Base-by-base conservation (phyloP, 768 basidiomycete genomes). In the Leccinum rimulosum region DNA sequence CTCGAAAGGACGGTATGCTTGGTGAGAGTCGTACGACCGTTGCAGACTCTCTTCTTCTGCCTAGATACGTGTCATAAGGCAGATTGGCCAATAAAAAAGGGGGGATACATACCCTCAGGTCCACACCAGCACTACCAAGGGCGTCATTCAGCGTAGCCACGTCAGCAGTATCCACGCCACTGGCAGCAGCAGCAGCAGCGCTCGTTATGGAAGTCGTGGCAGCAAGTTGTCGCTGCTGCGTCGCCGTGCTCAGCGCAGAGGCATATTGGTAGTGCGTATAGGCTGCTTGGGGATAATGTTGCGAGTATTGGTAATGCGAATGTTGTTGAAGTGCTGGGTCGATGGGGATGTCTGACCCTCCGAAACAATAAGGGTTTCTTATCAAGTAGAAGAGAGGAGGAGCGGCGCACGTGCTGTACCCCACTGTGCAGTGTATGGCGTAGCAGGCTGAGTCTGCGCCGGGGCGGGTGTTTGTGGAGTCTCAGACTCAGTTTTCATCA, bases 1-100 rank as follows among this genome's bases (percentile, higher is more conserved):
- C 71, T 91, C 88, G 66, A 83, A 86, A 1, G 82, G 73, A 12
- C 88, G 83, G 68, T 86, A 88, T 17, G 82, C 60, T 49, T 84
- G 81, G 61, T 85, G 86, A 48, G 80, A 80, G 59, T 86, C 84
- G 57, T 86, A 80, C 3, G 80, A 76, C 43, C 88, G 80, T 64
- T 92, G 89, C 6, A 93, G 74, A 4, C 83, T 80, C 70, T 93
- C 93, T 75, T 94, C 92, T 72, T 94, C 93, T 0, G 93, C 93
- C 91, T 94, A 66, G n/a, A 22, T 36, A 47, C 31, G 19, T 31
- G 40, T 31, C 52, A 40, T 64, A n/a, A 55, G 11, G 36, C 14
- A 35, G n/a, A 28, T 6, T 9, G 27, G 14, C 36, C 7, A 19
- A 38, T 27, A 25, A 30, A 14, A 14, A 33, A n/a, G 38, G 45